Evolutionary conservation across 345 rosid genomes (phyloP).

Genomic region (Cardiospermum halicacabum): DNA sequence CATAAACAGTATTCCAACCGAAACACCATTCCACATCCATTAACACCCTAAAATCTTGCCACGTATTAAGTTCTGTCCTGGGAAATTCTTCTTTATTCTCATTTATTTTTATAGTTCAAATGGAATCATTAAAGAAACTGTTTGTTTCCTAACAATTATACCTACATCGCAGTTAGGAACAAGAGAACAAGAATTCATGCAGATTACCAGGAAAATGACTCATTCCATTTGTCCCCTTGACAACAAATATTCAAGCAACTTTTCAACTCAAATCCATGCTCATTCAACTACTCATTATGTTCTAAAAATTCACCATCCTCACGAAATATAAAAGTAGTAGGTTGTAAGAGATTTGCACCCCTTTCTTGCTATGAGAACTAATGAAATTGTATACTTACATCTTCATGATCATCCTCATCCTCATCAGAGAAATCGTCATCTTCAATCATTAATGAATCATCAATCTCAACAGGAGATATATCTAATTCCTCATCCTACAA

Average conservation of each 20-base stretch:
- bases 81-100: not conserved
- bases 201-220: not conserved
- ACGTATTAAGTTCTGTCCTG: no score
- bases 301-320: not conserved
- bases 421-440: conserved; percentile 97
- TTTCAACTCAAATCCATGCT: not conserved
- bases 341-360: not conserved
- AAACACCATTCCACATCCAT: not conserved
- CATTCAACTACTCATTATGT: not conserved
- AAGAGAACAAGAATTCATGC: not conserved
- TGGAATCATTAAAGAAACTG: not conserved
- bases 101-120: not conserved
- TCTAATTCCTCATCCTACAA: conserved; percentile 91
- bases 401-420: conserved; percentile 90
- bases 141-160: not conserved
- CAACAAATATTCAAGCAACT: not conserved
- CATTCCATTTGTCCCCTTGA: not conserved
- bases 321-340: not conserved
- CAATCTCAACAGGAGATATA: conserved; percentile 83
- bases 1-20: not conserved
- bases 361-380: not conserved
- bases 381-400: conserved; percentile 43
- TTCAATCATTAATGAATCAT: conserved; percentile 94
- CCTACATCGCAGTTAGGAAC: not conserved
- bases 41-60: no score